phyloP scores from a whole-genome alignment of 2,329 filamentous ascomycete genomes.

The Canariomyces notabilis region DNA sequence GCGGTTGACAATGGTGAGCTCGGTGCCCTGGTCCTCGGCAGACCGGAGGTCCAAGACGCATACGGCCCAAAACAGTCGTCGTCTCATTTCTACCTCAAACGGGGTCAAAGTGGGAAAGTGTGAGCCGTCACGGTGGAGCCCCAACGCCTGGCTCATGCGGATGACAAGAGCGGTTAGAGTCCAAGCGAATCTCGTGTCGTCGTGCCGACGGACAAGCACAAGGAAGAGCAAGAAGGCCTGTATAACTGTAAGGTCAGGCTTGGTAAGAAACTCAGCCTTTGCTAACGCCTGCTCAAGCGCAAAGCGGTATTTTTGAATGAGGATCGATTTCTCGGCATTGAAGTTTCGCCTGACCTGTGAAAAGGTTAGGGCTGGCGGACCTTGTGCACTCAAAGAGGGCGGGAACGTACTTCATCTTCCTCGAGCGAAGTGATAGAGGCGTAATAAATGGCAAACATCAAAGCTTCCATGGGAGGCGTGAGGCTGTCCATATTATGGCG shows the following conservation, averaged over 20 bases:
- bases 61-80: slow-evolving; percentile 59
- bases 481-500: slow-evolving; percentile 55
- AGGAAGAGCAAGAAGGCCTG: slow-evolving; percentile 60
- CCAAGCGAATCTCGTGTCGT: slow-evolving; percentile 54
- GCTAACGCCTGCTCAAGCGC: slow-evolving; percentile 56
- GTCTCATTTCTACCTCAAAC: slow-evolving; percentile 58
- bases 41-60: slow-evolving; percentile 55
- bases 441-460: slow-evolving; percentile 61
- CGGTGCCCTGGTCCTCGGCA: slow-evolving; percentile 54
- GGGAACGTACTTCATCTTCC: slow-evolving; percentile 47
- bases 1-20: slow-evolving; percentile 40
- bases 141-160: slow-evolving; percentile 49
- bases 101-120: slow-evolving; percentile 48
- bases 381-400: neutral
- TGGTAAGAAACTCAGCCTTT: slow-evolving; percentile 56
- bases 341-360: slow-evolving; percentile 48
- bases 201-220: slow-evolving; percentile 46
- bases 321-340: slow-evolving; percentile 42
- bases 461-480: slow-evolving; percentile 51
- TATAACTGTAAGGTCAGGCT: slow-evolving; percentile 53
- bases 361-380: neutral
- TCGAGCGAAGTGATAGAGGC: slow-evolving; percentile 55
- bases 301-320: slow-evolving; percentile 45
- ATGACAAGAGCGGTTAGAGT: slow-evolving; percentile 59
- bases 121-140: slow-evolving; percentile 54